Evolutionary conservation across 257 asterid genomes (phyloP).

Genomic region (Marsdenia floribunda): DNA sequence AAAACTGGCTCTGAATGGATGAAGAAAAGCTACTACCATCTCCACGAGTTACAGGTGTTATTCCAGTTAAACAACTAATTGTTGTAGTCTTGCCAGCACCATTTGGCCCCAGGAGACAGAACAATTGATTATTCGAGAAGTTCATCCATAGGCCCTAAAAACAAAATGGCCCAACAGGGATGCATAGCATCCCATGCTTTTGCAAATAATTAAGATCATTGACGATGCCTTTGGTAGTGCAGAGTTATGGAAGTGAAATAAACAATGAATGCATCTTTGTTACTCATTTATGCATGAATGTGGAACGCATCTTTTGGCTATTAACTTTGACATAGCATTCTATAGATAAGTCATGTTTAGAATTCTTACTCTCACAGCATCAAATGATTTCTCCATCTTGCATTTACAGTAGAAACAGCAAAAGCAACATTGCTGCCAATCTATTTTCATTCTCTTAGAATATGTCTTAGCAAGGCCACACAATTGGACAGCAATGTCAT

Average conservation of each 20-base stretch:
- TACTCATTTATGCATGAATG: too few relatives aligned
- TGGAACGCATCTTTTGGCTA: too few relatives aligned
- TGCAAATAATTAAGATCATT: background rate
- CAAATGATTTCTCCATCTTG: slow-evolving; percentile 23
- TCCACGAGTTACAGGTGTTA: slow-evolving; percentile 31
- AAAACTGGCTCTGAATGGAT: background rate
- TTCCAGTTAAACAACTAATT: slow-evolving; percentile 41
- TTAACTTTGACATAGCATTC: background rate
- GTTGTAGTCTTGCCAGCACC: slow-evolving; percentile 43
- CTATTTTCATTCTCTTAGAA: slow-evolving; percentile 13
- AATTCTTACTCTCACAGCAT: slow-evolving; percentile 28
- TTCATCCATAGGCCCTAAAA: slow-evolving; percentile 34
- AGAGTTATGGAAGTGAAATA: too few relatives aligned
- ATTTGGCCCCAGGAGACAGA: slow-evolving; percentile 38
- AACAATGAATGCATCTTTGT: too few relatives aligned
- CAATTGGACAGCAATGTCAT: slow-evolving; percentile 33
- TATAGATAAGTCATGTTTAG: too few relatives aligned
- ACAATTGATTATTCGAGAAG: slow-evolving; percentile 35
- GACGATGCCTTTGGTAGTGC: too few relatives aligned
- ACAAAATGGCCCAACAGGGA: background rate
- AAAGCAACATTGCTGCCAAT: slow-evolving; percentile 20
- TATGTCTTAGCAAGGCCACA: slow-evolving; percentile 32
- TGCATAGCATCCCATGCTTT: background rate
- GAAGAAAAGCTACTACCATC: slow-evolving; percentile 25
- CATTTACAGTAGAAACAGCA: slow-evolving; percentile 25